Evolutionary conservation across 2,329 filamentous ascomycete species (phyloP), one percentile per base, ranked within the genome.

Genomic region (Beauveria australis): DNA sequence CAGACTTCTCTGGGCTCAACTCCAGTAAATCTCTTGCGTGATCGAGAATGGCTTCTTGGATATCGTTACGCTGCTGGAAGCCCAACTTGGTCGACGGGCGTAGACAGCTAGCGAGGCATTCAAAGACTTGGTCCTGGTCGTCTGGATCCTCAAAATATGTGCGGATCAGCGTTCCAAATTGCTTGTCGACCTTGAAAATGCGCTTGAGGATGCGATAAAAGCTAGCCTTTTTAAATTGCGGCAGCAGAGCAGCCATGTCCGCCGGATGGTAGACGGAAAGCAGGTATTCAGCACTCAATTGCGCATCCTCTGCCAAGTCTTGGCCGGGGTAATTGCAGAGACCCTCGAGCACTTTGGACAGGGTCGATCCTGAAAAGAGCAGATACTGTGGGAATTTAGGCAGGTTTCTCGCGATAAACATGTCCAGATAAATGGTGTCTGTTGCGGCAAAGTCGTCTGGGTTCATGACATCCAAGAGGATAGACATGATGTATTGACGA

Each of bases 331-430:
- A 96, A 63, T 87, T 84, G 76, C 94, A 99, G 5, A 99, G 80
- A 2, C 92, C 89, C 43, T 85, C 79, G 28, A 99, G 80, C 10
- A 97, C 87, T 62, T 86, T 87, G 62, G 92, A 90, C 1, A 99
- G 79, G 1, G 89, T 89, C 2, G 90, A 92, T 19, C 92, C 94
- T 0, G 93, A 89, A 52, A 99, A 84, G 12, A 97, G 82, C 55
- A 99, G 87, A 69, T 97, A 97, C 71, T 97, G 93, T 1, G 92
- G 92, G 69, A 96, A 99, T 72, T 99, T 99, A 3, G 95, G 91
- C 54, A 99, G 77, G 70, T 96, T 99, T 60, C 94, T 86, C 19
- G 94, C 93, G 70, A 99, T 89, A 70, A 99, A 99, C 92, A 99
- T 99, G 74, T 99, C 92, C 49, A 99, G 82, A 73, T 96, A 99